A percentile compares a stretch with the other conserved stretches of the same genome.
Conservation (phyloP, 169 alveolate species). For the Plasmodium relictum region DNA sequence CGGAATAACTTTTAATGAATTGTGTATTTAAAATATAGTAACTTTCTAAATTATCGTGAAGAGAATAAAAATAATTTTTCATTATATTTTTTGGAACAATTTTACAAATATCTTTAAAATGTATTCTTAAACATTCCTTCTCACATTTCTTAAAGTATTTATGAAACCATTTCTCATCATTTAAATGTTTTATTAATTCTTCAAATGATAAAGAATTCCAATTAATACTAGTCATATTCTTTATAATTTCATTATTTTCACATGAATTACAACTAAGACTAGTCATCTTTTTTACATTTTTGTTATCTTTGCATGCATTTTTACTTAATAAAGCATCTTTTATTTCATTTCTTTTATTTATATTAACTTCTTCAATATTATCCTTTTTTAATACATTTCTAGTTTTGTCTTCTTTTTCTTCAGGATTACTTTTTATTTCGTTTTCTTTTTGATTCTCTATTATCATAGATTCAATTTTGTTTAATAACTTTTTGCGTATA, state of each 20-base stretch:
- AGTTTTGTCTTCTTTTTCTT: background rate
- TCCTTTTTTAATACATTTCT: background rate
- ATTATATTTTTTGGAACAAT: conserved; percentile 56
- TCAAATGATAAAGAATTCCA: conserved; percentile 27
- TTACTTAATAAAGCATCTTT: background rate
- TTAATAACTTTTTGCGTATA: conserved; percentile 16
- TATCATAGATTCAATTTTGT: conserved; percentile 10
- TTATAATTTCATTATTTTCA: conserved; percentile 3
- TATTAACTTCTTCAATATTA: conserved; percentile 7
- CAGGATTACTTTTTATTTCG: background rate
- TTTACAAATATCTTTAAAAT: conserved; percentile 55
- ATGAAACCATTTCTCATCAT: conserved; percentile 41
- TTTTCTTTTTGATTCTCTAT: background rate
- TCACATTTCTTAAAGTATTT: conserved; percentile 28
- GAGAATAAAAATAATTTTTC: conserved; percentile 58
- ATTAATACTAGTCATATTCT: background rate
- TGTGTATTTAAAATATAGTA: conserved; percentile 30
- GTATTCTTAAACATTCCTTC: conserved; percentile 27
- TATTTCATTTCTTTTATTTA: background rate
- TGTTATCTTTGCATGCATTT: background rate
- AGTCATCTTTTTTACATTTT: background rate
- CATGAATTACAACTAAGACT: background rate
- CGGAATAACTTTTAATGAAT: conserved; percentile 49
- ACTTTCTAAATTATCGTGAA: conserved; percentile 41
- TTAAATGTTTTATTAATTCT: conserved; percentile 44